Percentiles rank a stretch among this genome's conserved stretches.
Evolutionary conservation across 2,329 filamentous ascomycete species (phyloP).

Genomic region (Cladophialophora carrionii): DNA sequence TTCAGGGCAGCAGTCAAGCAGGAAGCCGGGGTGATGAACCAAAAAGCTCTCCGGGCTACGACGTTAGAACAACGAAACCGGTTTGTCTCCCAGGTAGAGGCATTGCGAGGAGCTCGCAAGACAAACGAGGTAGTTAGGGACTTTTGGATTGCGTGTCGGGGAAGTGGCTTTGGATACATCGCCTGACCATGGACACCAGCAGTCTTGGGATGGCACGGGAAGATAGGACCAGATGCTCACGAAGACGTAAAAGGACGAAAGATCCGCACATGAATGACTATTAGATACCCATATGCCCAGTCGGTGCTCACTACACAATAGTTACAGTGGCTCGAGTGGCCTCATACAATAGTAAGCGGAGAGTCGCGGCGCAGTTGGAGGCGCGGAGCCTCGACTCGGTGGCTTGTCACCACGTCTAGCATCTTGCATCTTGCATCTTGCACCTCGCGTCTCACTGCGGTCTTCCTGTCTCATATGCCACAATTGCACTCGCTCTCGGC

Average conservation of each 20-base stretch:
- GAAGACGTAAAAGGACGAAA: neutral
- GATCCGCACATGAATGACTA: neutral
- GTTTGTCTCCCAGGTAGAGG: conserved; percentile 47
- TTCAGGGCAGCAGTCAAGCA: conserved; percentile 44
- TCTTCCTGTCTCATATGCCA: neutral
- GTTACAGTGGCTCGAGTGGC: no score
- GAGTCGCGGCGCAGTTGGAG: conserved; percentile 4
- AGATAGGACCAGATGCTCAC: neutral
- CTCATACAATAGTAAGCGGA: no score
- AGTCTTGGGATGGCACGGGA: neutral
- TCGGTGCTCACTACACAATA: no score
- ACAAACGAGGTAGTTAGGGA: conserved; percentile 47
- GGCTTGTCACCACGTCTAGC: neutral
- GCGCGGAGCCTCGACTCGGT: conserved; percentile 1
- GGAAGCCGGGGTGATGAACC: conserved; percentile 38
- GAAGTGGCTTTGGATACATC: conserved; percentile 40
- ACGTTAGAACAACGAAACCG: conserved; percentile 47
- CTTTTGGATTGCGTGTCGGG: conserved; percentile 52
- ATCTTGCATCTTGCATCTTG: neutral
- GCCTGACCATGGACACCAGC: neutral
- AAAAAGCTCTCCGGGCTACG: conserved; percentile 35
- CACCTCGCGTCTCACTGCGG: neutral
- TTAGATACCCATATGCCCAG: no score
- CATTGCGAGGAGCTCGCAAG: conserved; percentile 46
- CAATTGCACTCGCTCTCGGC: neutral